These are phyloP conservation scores for Eimeria sp. DNA, from an alignment of 169 alveolate genomes.

Conservation along the genomic window DNA sequence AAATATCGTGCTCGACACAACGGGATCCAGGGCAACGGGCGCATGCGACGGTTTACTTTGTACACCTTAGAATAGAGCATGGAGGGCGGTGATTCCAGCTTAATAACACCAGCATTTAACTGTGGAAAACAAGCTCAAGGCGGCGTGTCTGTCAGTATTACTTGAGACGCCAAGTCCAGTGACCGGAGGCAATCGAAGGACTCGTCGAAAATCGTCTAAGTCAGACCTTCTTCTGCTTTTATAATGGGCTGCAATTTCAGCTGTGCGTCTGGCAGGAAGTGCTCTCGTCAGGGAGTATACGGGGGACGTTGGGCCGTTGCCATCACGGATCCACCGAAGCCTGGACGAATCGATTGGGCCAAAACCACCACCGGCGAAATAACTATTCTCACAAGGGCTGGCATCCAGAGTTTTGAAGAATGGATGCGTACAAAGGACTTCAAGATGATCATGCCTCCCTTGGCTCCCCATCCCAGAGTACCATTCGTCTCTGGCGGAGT, in stretches of 20 bases:
- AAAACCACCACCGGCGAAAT: constrained; percentile 21
- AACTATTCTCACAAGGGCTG: constrained; percentile 42
- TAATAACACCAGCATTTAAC: neutral
- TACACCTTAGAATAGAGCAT: neutral
- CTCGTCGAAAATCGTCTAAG: neutral
- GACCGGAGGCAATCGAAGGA: neutral
- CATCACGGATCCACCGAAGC: constrained; percentile 15
- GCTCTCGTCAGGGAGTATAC: neutral
- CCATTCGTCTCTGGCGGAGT: constrained; percentile 23
- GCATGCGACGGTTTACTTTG: neutral
- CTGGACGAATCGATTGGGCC: constrained; percentile 17
- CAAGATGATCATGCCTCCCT: constrained; percentile 20
- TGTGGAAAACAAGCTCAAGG: neutral
- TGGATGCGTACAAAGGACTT: constrained; percentile 54
- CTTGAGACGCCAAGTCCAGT: neutral
- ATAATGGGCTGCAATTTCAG: constrained; percentile 5
- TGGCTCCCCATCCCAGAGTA: constrained; percentile 49
- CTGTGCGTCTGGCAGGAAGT: neutral
- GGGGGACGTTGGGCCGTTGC: neutral
- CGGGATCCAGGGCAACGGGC: neutral
- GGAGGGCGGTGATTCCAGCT: neutral
- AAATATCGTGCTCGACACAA: neutral
- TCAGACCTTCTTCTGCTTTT: neutral
- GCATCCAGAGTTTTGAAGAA: neutral
- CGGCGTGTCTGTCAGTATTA: neutral